Conservation (phyloP, 1,284 basidiomycete species). For the Mycena sp. region DNA sequence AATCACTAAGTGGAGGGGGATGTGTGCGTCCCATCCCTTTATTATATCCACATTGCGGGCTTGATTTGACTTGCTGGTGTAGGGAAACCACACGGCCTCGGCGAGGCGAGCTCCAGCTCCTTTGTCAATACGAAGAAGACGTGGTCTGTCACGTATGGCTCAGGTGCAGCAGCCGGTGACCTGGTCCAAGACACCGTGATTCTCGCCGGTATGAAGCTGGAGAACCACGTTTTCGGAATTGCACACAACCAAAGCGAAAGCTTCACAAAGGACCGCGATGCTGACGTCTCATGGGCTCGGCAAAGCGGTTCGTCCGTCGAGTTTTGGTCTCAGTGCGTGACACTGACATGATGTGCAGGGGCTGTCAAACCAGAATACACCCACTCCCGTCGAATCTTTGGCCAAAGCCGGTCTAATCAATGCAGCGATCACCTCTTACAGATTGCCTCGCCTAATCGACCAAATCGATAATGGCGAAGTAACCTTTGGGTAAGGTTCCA, state of each 20-base stretch:
- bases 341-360: slow-evolving; percentile 40
- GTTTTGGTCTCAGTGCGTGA: not conserved
- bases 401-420: slow-evolving; percentile 59
- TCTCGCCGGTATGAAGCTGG: slow-evolving; percentile 69
- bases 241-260: slow-evolving; percentile 66
- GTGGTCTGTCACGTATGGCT: slow-evolving; percentile 78
- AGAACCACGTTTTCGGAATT: slow-evolving; percentile 72
- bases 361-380: slow-evolving; percentile 68
- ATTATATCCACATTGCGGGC: not conserved
- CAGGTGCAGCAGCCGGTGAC: slow-evolving; percentile 72
- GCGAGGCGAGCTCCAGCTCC: slow-evolving; percentile 63
- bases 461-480: slow-evolving; percentile 77
- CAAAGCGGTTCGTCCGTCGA: slow-evolving; percentile 55
- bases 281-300: slow-evolving; percentile 84
- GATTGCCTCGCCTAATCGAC: slow-evolving; percentile 76
- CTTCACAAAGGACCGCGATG: slow-evolving; percentile 62
- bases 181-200: slow-evolving; percentile 70
- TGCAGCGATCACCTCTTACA: slow-evolving; percentile 78
- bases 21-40: slow-evolving; percentile 39
- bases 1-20: slow-evolving; percentile 33
- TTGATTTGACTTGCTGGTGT: slow-evolving; percentile 4
- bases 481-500: slow-evolving; percentile 69
- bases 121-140: slow-evolving; percentile 60
- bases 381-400: slow-evolving; percentile 77
- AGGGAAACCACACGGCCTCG: slow-evolving; percentile 73